phyloP scores from a whole-genome alignment of 2,329 filamentous ascomycete species.

The Aspergillus quadricinctus region DNA sequence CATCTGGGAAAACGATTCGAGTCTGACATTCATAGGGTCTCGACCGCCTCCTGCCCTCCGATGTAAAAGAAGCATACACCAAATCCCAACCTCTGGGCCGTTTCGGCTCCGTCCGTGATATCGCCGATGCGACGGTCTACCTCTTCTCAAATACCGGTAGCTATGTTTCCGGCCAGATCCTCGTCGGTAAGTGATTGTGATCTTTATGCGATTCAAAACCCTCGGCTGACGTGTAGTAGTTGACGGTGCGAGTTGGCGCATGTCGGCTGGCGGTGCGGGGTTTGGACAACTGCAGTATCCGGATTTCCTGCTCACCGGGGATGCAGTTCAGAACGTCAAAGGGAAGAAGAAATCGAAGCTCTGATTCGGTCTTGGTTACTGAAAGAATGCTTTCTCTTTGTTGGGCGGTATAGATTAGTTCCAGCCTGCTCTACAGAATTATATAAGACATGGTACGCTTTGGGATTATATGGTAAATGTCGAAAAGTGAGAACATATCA shows the following conservation, averaged over 20 bases:
- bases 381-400: not conserved
- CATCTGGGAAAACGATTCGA: not conserved
- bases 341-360: conserved; percentile 56
- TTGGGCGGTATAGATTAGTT: not conserved
- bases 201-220: not conserved
- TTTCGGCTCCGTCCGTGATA: conserved; percentile 76
- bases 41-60: conserved; percentile 56
- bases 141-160: conserved; percentile 81
- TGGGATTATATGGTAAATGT: not conserved
- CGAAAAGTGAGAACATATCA: not conserved
- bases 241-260: conserved; percentile 41
- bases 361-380: conserved; percentile 19
- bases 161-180: conserved; percentile 76
- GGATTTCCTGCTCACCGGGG: conserved; percentile 54
- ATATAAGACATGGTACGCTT: not conserved
- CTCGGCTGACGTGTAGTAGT: conserved; percentile 20
- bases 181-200: conserved; percentile 55
- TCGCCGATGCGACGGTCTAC: conserved; percentile 88
- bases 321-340: conserved; percentile 54
- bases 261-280: conserved; percentile 22
- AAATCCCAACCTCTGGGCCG: conserved; percentile 66
- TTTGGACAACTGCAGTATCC: conserved; percentile 49
- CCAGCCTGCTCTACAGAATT: not conserved
- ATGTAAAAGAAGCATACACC: conserved; percentile 44
- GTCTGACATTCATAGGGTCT: conserved; percentile 49